Base-by-base conservation (phyloP, 2,329 filamentous ascomycete species). In the Xylariales sp. region DNA sequence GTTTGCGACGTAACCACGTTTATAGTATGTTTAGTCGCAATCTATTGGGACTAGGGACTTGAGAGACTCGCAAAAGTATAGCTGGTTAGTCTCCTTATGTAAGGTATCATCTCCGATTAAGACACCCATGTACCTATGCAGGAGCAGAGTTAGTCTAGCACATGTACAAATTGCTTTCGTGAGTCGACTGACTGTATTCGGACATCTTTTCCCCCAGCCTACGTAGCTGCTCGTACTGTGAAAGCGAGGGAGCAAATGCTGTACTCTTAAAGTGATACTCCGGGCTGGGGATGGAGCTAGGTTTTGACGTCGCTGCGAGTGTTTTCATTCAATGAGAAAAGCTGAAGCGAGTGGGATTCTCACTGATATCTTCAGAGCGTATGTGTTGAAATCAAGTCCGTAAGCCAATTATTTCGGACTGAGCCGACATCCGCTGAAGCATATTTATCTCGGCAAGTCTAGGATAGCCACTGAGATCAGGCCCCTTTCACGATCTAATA, bases 361-460 rank as follows among this genome's bases (percentile, higher is more conserved):
- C 8, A 8, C 23, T 16, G 23, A 34, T 23, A 14, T 46, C 55
- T 23, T 58, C 10, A 6, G 41, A 58, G 18, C 12, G 23, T 45
- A 18, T 45, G n/a, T 48, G 41, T 48, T 23, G 39, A 36, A 48
- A 48, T n/a, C 43, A 23, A 16, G 30, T 18, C 16, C 48, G 23
- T 18, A 58, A 34, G 7, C 48, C 55, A n/a, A 58, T 16, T 48
- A 58, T 58, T 14, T 58, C 55, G 3, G 55, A 41, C 23, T 58
- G 55, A 5, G 48, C 30, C 6, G 55, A 48, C 41, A 58, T 58
- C 2, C 48, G 30, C 6, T 46, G 28, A 23, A 58, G 43, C 2
- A 58, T 58, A 5, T 58, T 58, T 34, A 58, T 34, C 5, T 58
- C 23, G 14, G 28, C 41, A 14, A 58, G 55, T 34, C 41, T 48